Base-by-base conservation (phyloP, 345 rosid species). In the Citrus mangshanensis region DNA sequence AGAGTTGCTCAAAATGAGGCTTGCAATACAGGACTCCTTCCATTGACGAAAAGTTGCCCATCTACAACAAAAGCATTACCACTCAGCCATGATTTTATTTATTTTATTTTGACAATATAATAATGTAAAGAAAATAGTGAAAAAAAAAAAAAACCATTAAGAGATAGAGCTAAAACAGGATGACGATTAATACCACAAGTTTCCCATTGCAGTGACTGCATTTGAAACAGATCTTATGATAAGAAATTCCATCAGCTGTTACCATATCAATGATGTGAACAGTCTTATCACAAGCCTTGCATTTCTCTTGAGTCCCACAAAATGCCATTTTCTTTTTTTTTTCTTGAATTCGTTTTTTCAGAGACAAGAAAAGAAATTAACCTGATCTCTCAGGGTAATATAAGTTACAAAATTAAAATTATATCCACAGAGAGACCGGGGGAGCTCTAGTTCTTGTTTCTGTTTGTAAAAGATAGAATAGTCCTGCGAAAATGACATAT, bases 141-240 rank as follows among this genome's bases (percentile, higher is more conserved):
- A 10, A 22, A 40, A 9, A 22, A 25, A 25, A 35, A 35, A 34
- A 34, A 34, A 32, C 4, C 35, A 37, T 46, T 46, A 27, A 54
- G 35, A 73, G 8, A 32, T 28, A 37, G 6, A 56, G 27, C 21
- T 2, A 46, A 62, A 16, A 58, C 5, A 22, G 6, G 68, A 34
- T 69, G 27, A 35, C 59, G 16, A 16, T 19, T 55, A 22, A 34
- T 68, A 93, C 97, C 89, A 85, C 93, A 79, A 95, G 92, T 54
- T 78, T 85, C 66, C 94, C 91, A 80, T 89, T 91, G 94, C 98
- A 95, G 72, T 93, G 97, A 59, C 85, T 86, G 90, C 97, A 91
- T 82, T 87, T 93, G 93, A 95, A 95, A 87, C 98, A 95, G 51
- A 89, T 88, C 84, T 91, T 95, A 80, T 95, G 98, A 80, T 90